phyloP scores from a whole-genome alignment of 2,329 filamentous ascomycete species.

The Aspergillus uvarum region DNA sequence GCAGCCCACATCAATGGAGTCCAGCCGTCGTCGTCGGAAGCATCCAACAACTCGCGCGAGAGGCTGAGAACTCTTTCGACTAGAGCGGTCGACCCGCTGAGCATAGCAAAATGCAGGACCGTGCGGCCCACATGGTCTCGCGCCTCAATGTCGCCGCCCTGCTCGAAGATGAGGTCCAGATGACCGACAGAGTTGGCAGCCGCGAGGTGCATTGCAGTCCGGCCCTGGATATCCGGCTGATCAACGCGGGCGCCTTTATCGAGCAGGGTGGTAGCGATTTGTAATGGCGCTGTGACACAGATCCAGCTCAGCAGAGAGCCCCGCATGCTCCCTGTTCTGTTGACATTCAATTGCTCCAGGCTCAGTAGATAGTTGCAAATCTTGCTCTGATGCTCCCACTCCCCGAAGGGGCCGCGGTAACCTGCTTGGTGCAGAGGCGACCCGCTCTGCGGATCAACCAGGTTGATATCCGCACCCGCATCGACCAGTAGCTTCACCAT shows the following conservation, averaged over 20 bases:
- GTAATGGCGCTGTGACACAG: not conserved
- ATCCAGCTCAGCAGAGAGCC: not conserved
- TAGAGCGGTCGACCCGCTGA: too few relatives aligned
- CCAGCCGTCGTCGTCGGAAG: too few relatives aligned
- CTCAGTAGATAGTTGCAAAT: not conserved
- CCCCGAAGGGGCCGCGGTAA: too few relatives aligned
- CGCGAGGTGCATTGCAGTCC: not conserved
- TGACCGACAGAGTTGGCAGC: not conserved
- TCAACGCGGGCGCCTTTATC: not conserved
- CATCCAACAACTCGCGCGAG: too few relatives aligned
- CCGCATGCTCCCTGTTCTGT: not conserved
- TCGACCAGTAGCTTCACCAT: not conserved
- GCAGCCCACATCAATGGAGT: too few relatives aligned
- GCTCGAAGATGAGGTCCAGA: too few relatives aligned
- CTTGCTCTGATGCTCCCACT: not conserved
- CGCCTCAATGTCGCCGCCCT: too few relatives aligned
- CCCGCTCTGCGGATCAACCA: not conserved
- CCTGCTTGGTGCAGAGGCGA: not conserved
- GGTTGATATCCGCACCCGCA: not conserved
- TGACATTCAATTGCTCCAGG: not conserved
- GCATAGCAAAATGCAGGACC: too few relatives aligned
- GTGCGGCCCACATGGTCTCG: too few relatives aligned
- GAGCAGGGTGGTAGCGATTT: too few relatives aligned
- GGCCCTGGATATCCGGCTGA: not conserved
- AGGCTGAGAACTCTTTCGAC: too few relatives aligned